A percentile compares a stretch with the other conserved stretches of the same genome.
These are phyloP conservation scores for Dispira simplex DNA, from an alignment of 192 early-diverging fungal genomes.

Conservation along the genomic window DNA sequence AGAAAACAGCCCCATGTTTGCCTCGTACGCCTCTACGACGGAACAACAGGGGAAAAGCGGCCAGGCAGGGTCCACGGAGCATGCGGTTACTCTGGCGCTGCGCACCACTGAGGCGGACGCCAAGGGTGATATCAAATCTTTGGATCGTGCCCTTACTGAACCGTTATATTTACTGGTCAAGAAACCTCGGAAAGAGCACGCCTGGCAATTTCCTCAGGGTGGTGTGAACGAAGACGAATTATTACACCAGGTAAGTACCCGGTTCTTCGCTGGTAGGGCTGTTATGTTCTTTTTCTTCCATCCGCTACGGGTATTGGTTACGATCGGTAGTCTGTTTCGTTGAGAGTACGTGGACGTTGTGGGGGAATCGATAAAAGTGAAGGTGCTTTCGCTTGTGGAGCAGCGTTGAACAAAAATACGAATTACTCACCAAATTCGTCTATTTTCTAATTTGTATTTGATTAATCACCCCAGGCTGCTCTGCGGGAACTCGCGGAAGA, in stretches of 20 bases:
- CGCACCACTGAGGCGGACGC: slow-evolving; percentile 39
- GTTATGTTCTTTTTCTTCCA: no score
- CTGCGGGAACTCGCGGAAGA: slow-evolving; percentile 39
- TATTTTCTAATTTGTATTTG: neutral
- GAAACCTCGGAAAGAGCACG: slow-evolving; percentile 34
- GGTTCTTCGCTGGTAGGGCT: no score
- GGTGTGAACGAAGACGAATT: slow-evolving; percentile 35
- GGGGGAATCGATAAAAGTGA: neutral
- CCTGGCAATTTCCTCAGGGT: slow-evolving; percentile 56
- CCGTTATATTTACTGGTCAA: slow-evolving; percentile 60
- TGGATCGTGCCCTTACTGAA: slow-evolving; percentile 46
- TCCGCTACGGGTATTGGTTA: neutral
- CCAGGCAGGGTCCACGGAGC: slow-evolving; percentile 16
- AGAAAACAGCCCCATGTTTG: neutral
- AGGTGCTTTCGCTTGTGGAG: neutral
- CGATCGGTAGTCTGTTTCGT: neutral
- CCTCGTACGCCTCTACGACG: slow-evolving; percentile 12
- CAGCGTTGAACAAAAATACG: neutral
- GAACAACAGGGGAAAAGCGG: slow-evolving; percentile 9
- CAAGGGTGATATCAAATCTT: slow-evolving; percentile 35
- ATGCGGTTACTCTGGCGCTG: slow-evolving; percentile 29
- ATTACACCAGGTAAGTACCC: slow-evolving; percentile 38
- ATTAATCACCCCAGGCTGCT: slow-evolving; percentile 32
- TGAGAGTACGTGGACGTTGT: neutral
- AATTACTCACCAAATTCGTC: neutral